Conservation (phyloP, 352 stramenopile species). For the Pythium dissotocum region DNA sequence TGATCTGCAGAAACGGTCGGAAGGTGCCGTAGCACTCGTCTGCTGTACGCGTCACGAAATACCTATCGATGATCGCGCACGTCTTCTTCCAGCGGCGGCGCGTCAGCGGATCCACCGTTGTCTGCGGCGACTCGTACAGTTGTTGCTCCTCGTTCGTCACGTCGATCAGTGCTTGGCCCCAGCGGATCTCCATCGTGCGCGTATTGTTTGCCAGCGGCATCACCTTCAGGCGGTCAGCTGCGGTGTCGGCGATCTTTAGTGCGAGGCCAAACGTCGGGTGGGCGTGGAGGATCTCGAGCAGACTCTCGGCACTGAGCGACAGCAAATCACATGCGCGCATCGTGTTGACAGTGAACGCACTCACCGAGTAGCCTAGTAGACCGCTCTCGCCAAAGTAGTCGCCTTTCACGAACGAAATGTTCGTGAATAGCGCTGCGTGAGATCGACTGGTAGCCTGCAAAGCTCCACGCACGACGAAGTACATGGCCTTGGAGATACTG, state of each 20-base stretch:
- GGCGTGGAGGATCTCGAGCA: constrained; percentile 43
- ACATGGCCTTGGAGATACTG: constrained; percentile 66
- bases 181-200: constrained; percentile 41
- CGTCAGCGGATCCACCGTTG: background rate
- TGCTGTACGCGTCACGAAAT: constrained; percentile 30
- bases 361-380: constrained; percentile 54
- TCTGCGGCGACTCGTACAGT: constrained; percentile 15
- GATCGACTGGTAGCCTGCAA: constrained; percentile 39
- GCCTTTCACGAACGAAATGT: constrained; percentile 42
- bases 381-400: constrained; percentile 65
- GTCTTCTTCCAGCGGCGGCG: constrained; percentile 29
- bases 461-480: constrained; percentile 60
- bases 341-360: constrained; percentile 46
- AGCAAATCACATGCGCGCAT: constrained; percentile 61
- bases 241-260: constrained; percentile 41
- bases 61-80: constrained; percentile 30
- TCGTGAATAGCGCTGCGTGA: constrained; percentile 24
- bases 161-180: constrained; percentile 37
- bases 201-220: constrained; percentile 13
- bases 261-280: constrained; percentile 45
- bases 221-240: constrained; percentile 25
- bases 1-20: constrained; percentile 46
- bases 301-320: constrained; percentile 41
- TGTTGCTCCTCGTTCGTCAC: constrained; percentile 38
- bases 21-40: constrained; percentile 43